Base-by-base conservation (phyloP, 1,284 basidiomycete genomes). In the Trichosporon ovoides region DNA sequence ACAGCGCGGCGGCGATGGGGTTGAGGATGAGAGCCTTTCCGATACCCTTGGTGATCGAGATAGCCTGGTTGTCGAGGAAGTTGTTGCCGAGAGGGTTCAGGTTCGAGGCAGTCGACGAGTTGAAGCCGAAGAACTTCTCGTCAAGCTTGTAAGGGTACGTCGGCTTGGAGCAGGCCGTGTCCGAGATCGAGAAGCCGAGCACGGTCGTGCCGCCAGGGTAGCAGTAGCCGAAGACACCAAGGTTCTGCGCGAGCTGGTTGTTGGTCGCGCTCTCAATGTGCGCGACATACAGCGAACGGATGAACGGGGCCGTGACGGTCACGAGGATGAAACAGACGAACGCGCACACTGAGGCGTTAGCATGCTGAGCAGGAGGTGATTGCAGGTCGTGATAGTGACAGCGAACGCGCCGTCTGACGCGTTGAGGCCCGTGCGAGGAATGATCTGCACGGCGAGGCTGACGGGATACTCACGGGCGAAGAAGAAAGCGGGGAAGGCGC, bases 1-100 rank as follows among this genome's bases (percentile, higher is more conserved):
- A 38, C 14, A 57, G 36, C 12, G 55, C 55, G 34, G 55, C 55
- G 1, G 55, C 33, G 55, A 57, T 52, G 20, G 55, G 55, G 55
- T 57, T 57, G 33, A 57, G 50, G 38, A 57, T 57, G 31, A 52
- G 50, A 7, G 49, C 55, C 55, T 57, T 57, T 31, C 38, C 50
- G 37, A 57, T 36, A 24, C 24, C 54, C 35, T 38, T 22, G 18
- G 49, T 38, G 36, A 56, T 36, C n/a, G 22, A n/a, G 48, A 38
- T 24, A 13, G 36, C 36, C 36, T 38, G 36, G 28, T 56, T 51
- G 24, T 50, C 24, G 34, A 56, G 31, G 46, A 56, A 56, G 16
- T 50, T 12, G 55, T 46, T 40, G 38, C 28, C 35, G 33, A 57
- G 34, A 7, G 55, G 49, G 49, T 57, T 57, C 50, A 19, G 18